A percentile compares a stretch with the other conserved stretches of the same genome.
These are phyloP conservation scores for Penicillium lagena DNA, from an alignment of 495 filamentous ascomycete genomes.

Conservation along the genomic window DNA sequence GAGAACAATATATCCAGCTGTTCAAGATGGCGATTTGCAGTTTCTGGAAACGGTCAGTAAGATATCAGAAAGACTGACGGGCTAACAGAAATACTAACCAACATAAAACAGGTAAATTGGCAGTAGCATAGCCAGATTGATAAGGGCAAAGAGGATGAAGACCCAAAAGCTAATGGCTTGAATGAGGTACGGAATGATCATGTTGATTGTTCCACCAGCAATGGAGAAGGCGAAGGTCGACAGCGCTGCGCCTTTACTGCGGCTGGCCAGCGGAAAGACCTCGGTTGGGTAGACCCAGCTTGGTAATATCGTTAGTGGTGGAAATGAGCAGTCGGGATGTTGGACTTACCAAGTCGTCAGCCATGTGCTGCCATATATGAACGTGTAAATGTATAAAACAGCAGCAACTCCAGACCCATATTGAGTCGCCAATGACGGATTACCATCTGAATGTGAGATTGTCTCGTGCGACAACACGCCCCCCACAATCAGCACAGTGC, in stretches of 20 bases:
- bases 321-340: too few relatives aligned
- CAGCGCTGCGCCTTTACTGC: conserved; percentile 38
- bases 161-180: conserved; percentile 33
- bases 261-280: conserved; percentile 11
- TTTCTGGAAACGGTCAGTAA: conserved; percentile 17
- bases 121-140: conserved; percentile 36
- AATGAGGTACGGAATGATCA: conserved; percentile 38
- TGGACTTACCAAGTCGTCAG: conserved; percentile 31
- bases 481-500: conserved; percentile 10
- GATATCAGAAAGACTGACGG: background rate
- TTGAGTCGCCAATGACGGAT: conserved; percentile 3
- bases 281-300: conserved; percentile 21
- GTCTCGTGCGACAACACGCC: conserved; percentile 12
- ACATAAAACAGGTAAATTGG: conserved; percentile 44
- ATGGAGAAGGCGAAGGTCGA: conserved; percentile 43
- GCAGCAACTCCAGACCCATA: conserved; percentile 30
- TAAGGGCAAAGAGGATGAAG: conserved; percentile 38
- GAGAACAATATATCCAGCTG: conserved; percentile 44
- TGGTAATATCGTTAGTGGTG: background rate
- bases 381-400: conserved; percentile 39
- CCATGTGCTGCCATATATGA: conserved; percentile 42
- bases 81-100: conserved; percentile 9
- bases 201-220: conserved; percentile 35
- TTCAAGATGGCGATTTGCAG: conserved; percentile 41
- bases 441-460: background rate